These are phyloP conservation scores for Cyclotella baltica DNA, from an alignment of 108 stramenopile genomes.

Conservation along the genomic window DNA sequence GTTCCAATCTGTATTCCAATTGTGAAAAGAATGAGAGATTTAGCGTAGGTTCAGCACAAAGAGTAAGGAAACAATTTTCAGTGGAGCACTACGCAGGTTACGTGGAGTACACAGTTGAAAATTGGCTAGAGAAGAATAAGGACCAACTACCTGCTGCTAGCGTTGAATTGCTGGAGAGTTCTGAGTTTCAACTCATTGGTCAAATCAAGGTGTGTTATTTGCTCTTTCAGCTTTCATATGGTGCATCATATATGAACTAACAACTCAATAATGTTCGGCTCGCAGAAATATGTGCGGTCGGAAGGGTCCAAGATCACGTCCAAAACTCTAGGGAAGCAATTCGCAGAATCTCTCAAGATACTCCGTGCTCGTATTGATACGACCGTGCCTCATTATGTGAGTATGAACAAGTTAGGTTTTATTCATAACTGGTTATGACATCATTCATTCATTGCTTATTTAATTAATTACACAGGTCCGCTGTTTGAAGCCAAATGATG, in stretches of 20 bases:
- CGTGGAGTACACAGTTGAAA: conserved; percentile 83
- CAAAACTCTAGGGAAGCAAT: conserved; percentile 85
- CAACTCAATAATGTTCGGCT: neutral
- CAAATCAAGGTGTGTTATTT: conserved; percentile 49
- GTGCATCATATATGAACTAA: neutral
- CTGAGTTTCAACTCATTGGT: conserved; percentile 48
- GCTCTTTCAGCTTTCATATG: neutral
- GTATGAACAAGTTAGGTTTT: neutral
- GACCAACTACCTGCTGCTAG: conserved; percentile 90
- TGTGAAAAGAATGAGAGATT: conserved; percentile 65
- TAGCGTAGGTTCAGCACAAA: conserved; percentile 61
- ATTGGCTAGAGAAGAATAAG: conserved; percentile 94
- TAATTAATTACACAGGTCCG: conserved; percentile 40
- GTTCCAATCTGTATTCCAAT: conserved; percentile 64
- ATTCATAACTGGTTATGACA: neutral
- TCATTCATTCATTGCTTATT: neutral
- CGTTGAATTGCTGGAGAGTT: conserved; percentile 81
- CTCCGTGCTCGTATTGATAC: conserved; percentile 90
- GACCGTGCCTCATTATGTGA: conserved; percentile 97
- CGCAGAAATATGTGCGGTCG: conserved; percentile 55
- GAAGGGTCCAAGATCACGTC: conserved; percentile 53
- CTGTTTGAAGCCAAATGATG: conserved; percentile 94
- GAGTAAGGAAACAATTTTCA: conserved; percentile 67
- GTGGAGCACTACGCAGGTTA: conserved; percentile 93
- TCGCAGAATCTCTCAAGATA: conserved; percentile 89